phyloP scores from a whole-genome alignment of 2,329 filamentous ascomycete genomes.

The Clarireedia homoeocarpa region DNA sequence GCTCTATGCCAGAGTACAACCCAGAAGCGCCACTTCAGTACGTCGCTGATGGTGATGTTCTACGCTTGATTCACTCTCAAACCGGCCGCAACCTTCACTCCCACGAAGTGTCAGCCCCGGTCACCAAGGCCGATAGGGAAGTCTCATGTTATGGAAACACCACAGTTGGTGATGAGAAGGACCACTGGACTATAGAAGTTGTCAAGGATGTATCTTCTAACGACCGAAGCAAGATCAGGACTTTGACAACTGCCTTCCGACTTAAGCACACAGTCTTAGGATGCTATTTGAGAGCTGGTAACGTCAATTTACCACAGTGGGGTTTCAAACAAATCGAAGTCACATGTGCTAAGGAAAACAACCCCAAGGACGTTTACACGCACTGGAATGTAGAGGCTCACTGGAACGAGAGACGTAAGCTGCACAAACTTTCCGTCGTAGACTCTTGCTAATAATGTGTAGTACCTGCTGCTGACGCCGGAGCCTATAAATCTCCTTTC shows the following conservation, averaged over 20 bases:
- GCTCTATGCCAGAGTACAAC: conserved; percentile 65
- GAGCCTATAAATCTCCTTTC: conserved; percentile 93
- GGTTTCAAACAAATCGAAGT: conserved; percentile 99
- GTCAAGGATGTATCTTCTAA: conserved; percentile 72
- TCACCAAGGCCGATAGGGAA: conserved; percentile 84
- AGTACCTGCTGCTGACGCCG: conserved; percentile 85
- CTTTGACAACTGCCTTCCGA: conserved; percentile 87
- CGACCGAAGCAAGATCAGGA: conserved; percentile 78
- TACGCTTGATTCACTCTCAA: conserved; percentile 88
- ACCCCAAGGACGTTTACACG: conserved; percentile 85
- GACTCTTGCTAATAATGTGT: conserved; percentile 28
- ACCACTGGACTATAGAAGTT: conserved; percentile 93
- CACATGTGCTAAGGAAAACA: conserved; percentile 88
- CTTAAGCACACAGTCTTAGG: conserved; percentile 73
- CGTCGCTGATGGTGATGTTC: conserved; percentile 66
- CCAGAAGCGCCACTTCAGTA: conserved; percentile 63
- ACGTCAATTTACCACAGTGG: conserved; percentile 95
- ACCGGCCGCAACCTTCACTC: conserved; percentile 97
- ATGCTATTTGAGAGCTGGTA: conserved; percentile 92
- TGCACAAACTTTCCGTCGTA: not conserved
- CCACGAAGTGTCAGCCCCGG: conserved; percentile 78
- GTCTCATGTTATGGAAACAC: conserved; percentile 95
- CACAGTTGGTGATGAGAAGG: conserved; percentile 93
- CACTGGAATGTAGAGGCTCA: conserved; percentile 99
- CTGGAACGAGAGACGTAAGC: conserved; percentile 84